Conservation (phyloP, 2,329 filamentous ascomycete species). For the Anthostomella pinea region DNA sequence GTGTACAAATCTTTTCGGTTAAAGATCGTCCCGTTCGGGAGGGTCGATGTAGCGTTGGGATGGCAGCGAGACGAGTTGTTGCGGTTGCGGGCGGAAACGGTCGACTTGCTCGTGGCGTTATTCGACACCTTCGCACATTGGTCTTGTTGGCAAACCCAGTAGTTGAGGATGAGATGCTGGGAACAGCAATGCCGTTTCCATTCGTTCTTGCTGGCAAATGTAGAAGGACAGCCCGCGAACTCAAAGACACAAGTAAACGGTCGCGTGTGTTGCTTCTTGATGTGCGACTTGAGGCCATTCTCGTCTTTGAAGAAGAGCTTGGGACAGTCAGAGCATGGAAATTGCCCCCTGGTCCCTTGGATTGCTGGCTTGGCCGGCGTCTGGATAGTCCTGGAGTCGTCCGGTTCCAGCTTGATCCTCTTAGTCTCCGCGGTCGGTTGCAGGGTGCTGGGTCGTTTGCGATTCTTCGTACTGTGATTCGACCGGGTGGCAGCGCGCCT, state of each 20-base stretch:
- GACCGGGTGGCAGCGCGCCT: constrained; percentile 16
- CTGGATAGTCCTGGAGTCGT: constrained; percentile 10
- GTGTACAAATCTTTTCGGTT: constrained; percentile 92
- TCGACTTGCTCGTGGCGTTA: constrained; percentile 21
- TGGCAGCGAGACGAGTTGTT: constrained; percentile 12
- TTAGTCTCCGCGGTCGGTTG: constrained; percentile 18
- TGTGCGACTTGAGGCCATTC: constrained; percentile 45
- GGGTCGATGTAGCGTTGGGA: constrained; percentile 17
- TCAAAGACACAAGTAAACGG: constrained; percentile 76
- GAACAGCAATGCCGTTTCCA: constrained; percentile 88
- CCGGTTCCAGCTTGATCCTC: constrained; percentile 23
- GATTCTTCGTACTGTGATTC: constrained; percentile 16
- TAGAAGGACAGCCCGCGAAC: constrained; percentile 70
- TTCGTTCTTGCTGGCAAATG: constrained; percentile 83
- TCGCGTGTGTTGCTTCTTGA: constrained; percentile 52
- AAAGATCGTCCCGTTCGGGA: constrained; percentile 64
- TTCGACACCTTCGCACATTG: constrained; percentile 42
- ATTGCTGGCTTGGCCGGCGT: constrained; percentile 19
- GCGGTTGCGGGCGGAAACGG: constrained; percentile 20
- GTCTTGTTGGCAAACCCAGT: constrained; percentile 73
- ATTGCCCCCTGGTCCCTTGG: constrained; percentile 24
- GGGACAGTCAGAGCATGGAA: constrained; percentile 37
- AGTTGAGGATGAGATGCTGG: constrained; percentile 72
- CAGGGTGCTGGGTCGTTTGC: constrained; percentile 23
- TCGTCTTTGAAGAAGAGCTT: constrained; percentile 44